Percentiles rank a stretch among this genome's conserved stretches.
Conservation (phyloP, 2,329 filamentous ascomycete genomes). For the Rasamsonia emersonii region DNA sequence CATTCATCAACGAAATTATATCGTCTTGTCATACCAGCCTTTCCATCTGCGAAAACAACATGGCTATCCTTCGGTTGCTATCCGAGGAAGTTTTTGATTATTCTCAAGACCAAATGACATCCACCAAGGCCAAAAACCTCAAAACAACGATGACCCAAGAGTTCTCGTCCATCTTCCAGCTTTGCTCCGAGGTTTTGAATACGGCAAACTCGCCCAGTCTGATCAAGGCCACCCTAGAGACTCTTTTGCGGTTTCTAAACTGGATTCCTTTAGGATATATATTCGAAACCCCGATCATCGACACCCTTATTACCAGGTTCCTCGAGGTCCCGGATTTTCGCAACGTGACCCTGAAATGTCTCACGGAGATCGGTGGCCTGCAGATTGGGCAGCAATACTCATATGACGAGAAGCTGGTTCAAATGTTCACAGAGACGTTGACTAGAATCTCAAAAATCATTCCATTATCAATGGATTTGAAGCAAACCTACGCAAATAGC, state of each 20-base stretch:
- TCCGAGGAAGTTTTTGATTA: slow-evolving; percentile 99
- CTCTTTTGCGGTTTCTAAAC: slow-evolving; percentile 90
- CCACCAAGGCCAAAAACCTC: slow-evolving; percentile 86
- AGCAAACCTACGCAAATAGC: slow-evolving; percentile 81
- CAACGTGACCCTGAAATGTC: slow-evolving; percentile 90
- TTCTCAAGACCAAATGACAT: slow-evolving; percentile 99
- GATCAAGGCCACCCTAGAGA: slow-evolving; percentile 94
- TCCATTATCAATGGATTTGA: slow-evolving; percentile 79
- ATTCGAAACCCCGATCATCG: slow-evolving; percentile 94
- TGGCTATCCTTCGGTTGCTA: slow-evolving; percentile 89
- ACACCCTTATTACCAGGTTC: slow-evolving; percentile 86
- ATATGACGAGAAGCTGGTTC: slow-evolving; percentile 91
- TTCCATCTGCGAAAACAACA: slow-evolving; percentile 99
- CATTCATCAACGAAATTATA: slow-evolving; percentile 99
- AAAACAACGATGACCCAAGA: slow-evolving; percentile 99
- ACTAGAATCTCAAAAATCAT: slow-evolving; percentile 91
- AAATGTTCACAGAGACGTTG: slow-evolving; percentile 97
- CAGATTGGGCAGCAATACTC: slow-evolving; percentile 68
- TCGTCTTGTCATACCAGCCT: slow-evolving; percentile 90
- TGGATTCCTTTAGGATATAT: slow-evolving; percentile 99
- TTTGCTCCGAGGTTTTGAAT: slow-evolving; percentile 90
- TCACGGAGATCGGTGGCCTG: slow-evolving; percentile 93
- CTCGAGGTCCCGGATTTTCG: slow-evolving; percentile 90
- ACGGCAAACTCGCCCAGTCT: slow-evolving; percentile 81
- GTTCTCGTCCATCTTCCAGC: slow-evolving; percentile 95